These are phyloP conservation scores for Pseudogymnoascus sp. DNA, from an alignment of 2,329 filamentous ascomycete genomes.

Conservation along the genomic window DNA sequence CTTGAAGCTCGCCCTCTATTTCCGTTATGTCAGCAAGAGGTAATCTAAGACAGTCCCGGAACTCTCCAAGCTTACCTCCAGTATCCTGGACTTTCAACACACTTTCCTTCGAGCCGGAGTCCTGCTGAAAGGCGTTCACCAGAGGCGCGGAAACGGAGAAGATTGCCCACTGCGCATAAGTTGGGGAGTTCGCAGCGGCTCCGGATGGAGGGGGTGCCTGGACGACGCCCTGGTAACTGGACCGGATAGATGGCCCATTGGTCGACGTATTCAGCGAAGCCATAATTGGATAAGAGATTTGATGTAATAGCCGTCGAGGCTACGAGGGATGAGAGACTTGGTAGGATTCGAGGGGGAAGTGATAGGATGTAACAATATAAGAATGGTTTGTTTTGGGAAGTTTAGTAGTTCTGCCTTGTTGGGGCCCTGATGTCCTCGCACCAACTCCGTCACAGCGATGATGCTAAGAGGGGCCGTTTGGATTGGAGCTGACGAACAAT, in stretches of 20 bases:
- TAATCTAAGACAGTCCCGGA: not conserved
- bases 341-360: not conserved
- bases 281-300: constrained; percentile 40
- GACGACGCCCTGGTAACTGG: constrained; percentile 65
- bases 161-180: constrained; percentile 85
- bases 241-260: constrained; percentile 77
- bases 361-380: constrained; percentile 6
- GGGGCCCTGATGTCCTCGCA: not conserved
- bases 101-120: constrained; percentile 79
- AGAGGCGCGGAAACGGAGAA: constrained; percentile 90
- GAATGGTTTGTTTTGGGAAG: not conserved
- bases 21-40: constrained; percentile 14
- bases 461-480: constrained; percentile 5
- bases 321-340: not conserved
- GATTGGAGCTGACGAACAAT: not conserved
- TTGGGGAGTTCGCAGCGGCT: constrained; percentile 58
- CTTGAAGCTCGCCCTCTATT: constrained; percentile 78
- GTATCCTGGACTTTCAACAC: constrained; percentile 89
- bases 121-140: constrained; percentile 81
- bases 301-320: constrained; percentile 1
- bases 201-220: constrained; percentile 50
- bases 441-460: not conserved
- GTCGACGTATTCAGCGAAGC: constrained; percentile 71
- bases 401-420: constrained; percentile 4
- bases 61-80: constrained; percentile 50